These are phyloP conservation scores for Cladorrhinum samala DNA, from an alignment of 495 filamentous ascomycete species.

Conservation along the genomic window DNA sequence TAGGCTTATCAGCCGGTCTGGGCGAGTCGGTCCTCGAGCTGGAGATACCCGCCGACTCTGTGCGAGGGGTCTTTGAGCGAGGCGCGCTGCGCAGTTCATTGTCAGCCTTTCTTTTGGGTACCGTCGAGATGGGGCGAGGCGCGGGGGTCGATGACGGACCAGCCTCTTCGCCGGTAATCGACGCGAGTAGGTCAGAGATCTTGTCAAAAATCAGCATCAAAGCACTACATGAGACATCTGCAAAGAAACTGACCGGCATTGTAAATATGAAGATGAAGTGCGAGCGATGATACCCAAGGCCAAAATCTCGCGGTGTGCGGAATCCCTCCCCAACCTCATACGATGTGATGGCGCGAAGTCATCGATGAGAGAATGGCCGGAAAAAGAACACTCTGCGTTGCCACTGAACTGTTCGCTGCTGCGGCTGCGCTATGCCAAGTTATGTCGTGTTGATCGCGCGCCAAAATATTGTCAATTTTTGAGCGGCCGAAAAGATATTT, in stretches of 20 bases:
- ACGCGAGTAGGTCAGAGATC: conserved; percentile 51
- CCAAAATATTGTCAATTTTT: not conserved
- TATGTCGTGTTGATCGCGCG: no score
- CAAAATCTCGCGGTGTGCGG: conserved; percentile 9
- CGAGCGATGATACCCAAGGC: not conserved
- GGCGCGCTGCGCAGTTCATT: conserved; percentile 32
- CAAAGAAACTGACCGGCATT: conserved; percentile 24
- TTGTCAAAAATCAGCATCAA: conserved; percentile 16
- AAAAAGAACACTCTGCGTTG: not conserved
- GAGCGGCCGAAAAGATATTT: not conserved
- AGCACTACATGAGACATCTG: not conserved
- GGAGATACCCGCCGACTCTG: conserved; percentile 13
- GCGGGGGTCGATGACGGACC: conserved; percentile 26
- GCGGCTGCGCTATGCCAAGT: not conserved
- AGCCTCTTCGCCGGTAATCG: conserved; percentile 46
- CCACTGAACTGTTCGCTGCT: not conserved
- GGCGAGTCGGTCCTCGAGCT: conserved; percentile 12
- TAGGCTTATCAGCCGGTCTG: conserved; percentile 12
- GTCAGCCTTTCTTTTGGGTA: conserved; percentile 48
- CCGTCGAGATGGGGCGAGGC: conserved; percentile 18
- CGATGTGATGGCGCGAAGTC: conserved; percentile 21
- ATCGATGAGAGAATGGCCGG: conserved; percentile 18
- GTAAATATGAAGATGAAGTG: conserved; percentile 1
- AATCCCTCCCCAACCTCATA: conserved; percentile 29
- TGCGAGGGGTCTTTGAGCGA: conserved; percentile 24